Base-by-base conservation (phyloP, 2,329 filamentous ascomycete genomes). In the Apiospora malaysiana region DNA sequence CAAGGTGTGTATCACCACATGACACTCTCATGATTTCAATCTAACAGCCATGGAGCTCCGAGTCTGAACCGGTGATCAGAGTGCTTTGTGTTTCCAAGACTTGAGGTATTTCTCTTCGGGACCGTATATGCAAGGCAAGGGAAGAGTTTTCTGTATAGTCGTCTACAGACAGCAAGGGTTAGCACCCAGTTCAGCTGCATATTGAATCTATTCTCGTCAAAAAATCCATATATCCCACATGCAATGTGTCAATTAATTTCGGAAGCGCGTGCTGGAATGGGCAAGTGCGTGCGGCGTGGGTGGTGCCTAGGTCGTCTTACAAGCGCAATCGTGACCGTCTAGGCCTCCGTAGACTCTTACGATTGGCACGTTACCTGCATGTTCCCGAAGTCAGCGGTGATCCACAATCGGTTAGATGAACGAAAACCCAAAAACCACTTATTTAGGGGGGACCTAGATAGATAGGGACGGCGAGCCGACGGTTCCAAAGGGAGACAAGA, bases 241-340 rank as follows among this genome's bases (percentile, higher is more conserved):
- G 56, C 56, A 63, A 63, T 37, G 56, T 63, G 56, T 23, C 56
- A 63, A 63, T 63, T 63, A 63, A 63, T 63, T 63, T 63, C 56
- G 56, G 56, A 4, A 10, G 56, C 56, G 1, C 32, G 56, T 12
- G 21, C 56, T 63, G 8, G 32, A 63, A 63, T 9, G 32, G 56
- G 56, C 18, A 63, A 12, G 18, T 63, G 9, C 2, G 18, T 63
- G 56, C 18, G 56, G 56, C 32, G 32, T 40, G 16, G 51, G 37
- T 9, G 49, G 56, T 37, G 56, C 21, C 56, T n/a, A 63, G 32
- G 12, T 37, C 18, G 3, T 63, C 21, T 63, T 63, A 37, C 18
- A 18, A 32, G 27, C 18, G 10, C 9, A 4, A 40, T 63, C 56
- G 56, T 63, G 56, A n/a, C 32, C 56, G 4, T 63, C 56, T 63